These are phyloP conservation scores for Beauveria caledonica DNA, from an alignment of 2,329 filamentous ascomycete species.

Conservation along the genomic window DNA sequence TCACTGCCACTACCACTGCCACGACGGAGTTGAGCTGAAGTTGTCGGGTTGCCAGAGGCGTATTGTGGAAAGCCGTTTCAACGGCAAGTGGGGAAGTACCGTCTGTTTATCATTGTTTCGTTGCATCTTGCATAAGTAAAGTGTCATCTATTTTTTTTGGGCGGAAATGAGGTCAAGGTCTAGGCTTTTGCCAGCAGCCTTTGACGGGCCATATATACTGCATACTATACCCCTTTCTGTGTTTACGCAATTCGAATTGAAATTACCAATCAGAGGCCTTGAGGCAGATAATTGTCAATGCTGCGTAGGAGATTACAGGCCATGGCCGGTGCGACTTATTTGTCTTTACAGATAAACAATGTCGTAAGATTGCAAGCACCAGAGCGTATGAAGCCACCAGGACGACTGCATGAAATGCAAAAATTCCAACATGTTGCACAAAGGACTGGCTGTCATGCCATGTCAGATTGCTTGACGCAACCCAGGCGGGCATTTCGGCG, in stretches of 20 bases:
- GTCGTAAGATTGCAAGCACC: neutral
- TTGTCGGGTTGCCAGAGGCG: neutral
- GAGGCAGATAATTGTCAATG: neutral
- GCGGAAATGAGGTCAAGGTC: neutral
- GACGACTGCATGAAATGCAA: neutral
- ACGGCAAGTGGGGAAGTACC: neutral
- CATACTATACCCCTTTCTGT: constrained; percentile 1
- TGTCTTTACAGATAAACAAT: neutral
- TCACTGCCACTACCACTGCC: neutral
- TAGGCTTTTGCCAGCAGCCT: neutral
- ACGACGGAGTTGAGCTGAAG: neutral
- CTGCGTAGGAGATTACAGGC: neutral
- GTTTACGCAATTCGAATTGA: neutral
- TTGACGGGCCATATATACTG: neutral
- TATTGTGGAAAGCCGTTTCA: neutral
- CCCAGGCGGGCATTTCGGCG: neutral
- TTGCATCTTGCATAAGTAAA: constrained; percentile 3
- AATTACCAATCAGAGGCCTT: neutral
- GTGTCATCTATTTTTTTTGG: neutral
- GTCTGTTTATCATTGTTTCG: neutral
- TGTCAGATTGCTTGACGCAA: neutral
- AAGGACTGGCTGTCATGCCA: neutral
- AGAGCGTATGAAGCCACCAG: neutral
- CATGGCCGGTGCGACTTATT: neutral
- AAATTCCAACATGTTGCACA: neutral